A percentile compares a stretch with the other conserved stretches of the same genome.
Evolutionary conservation across 306 rosid genomes (phyloP).

Genomic region (Ziziphus jujuba): DNA sequence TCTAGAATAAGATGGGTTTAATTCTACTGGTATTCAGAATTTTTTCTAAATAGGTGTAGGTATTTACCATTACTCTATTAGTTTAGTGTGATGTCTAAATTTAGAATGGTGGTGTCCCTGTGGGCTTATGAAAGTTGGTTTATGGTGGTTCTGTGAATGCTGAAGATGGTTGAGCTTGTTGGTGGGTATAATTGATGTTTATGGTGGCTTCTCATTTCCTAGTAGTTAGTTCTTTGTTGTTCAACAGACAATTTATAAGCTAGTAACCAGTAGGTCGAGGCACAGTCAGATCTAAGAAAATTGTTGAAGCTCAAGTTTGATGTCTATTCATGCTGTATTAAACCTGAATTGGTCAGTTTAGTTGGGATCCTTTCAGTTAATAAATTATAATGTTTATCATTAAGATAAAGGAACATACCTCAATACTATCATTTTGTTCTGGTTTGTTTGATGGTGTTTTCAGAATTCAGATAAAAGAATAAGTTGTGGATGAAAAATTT

Average conservation of each 20-base stretch:
- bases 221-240: not conserved
- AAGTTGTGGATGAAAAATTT: too few species aligned
- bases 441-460: too few species aligned
- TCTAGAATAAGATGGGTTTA: not conserved
- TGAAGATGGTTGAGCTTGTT: not conserved
- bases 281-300: not conserved
- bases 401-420: not conserved
- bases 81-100: not conserved
- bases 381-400: not conserved
- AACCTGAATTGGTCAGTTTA: too few species aligned
- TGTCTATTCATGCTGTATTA: not conserved
- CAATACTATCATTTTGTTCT: too few species aligned
- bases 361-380: not conserved
- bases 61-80: not conserved
- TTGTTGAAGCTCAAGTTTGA: not conserved
- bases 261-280: not conserved
- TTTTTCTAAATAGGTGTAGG: not conserved
- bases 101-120: not conserved
- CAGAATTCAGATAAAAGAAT: too few species aligned
- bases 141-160: not conserved
- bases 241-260: not conserved
- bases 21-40: not conserved
- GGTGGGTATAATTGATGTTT: not conserved
- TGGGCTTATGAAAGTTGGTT: not conserved
- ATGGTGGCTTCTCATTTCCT: not conserved